phyloP scores from a whole-genome alignment of 495 filamentous ascomycete genomes.

The Penicillium atrosanguineum region DNA sequence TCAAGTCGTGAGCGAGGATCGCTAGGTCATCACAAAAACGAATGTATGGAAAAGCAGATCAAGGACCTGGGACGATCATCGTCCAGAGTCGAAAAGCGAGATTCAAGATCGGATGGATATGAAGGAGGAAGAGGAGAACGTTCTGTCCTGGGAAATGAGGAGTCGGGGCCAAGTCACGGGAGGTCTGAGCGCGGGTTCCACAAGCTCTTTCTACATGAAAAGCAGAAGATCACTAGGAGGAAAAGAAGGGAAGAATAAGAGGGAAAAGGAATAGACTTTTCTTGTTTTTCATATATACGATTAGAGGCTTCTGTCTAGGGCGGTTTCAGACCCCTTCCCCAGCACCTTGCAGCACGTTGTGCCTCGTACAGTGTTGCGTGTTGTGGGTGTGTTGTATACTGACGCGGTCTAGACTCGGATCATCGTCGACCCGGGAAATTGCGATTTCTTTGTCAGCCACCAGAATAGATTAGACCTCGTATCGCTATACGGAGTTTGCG shows the following conservation, averaged over 20 bases:
- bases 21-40: constrained; percentile 31
- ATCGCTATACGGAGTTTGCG: too few species aligned
- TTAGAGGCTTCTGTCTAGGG: too few species aligned
- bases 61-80: constrained; percentile 28
- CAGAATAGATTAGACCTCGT: background rate
- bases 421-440: constrained; percentile 18
- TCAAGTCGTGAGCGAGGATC: constrained; percentile 41
- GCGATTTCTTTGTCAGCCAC: background rate
- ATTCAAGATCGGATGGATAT: constrained; percentile 12
- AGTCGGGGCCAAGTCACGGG: constrained; percentile 8
- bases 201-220: background rate
- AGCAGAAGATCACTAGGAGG: background rate
- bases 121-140: constrained; percentile 5
- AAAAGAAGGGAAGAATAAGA: background rate
- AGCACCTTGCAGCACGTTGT: background rate
- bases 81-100: constrained; percentile 10
- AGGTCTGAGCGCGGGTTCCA: background rate
- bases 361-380: background rate
- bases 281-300: background rate
- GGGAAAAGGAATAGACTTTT: too few species aligned
- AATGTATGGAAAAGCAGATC: constrained; percentile 18
- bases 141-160: constrained; percentile 2
- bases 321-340: background rate
- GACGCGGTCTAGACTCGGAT: constrained; percentile 18
- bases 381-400: background rate